Conservation (phyloP, 106 monocot genomes). For the Iris macrosiphon region DNA sequence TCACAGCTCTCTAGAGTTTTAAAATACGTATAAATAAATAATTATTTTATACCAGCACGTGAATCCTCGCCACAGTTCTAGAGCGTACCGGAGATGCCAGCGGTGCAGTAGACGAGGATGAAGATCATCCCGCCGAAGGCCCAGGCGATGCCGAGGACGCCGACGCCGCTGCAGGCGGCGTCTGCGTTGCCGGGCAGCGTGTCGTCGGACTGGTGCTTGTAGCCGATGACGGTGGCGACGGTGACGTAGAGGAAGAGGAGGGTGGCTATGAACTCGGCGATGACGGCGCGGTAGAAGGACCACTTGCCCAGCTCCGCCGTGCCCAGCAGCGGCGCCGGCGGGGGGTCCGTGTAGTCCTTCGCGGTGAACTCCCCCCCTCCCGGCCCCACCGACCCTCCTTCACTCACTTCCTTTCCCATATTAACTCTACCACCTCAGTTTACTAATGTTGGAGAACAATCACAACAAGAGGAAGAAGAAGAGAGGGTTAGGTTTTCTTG, state of each 20-base stretch:
- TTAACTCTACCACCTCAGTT: not conserved
- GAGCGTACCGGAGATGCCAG: conserved; percentile 69
- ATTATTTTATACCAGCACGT: too few relatives aligned
- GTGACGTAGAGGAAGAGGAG: conserved; percentile 38
- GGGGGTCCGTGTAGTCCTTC: conserved; percentile 44
- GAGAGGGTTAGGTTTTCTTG: too few relatives aligned
- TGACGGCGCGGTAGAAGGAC: conserved; percentile 30
- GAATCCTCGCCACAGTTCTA: too few relatives aligned
- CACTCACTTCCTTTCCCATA: conserved; percentile 24
- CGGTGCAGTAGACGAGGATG: conserved; percentile 93
- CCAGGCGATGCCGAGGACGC: conserved; percentile 83
- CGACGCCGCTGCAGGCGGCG: conserved; percentile 52
- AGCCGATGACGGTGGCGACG: conserved; percentile 28
- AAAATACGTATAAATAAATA: too few relatives aligned
- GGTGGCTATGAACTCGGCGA: conserved; percentile 37
- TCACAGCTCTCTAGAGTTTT: too few relatives aligned
- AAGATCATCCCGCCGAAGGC: conserved; percentile 95
- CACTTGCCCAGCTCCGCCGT: conserved; percentile 18
- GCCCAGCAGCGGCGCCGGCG: conserved; percentile 26
- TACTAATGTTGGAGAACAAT: too few relatives aligned
- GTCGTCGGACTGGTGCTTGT: conserved; percentile 24
- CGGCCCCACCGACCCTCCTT: not conserved
- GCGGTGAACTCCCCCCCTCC: conserved; percentile 13
- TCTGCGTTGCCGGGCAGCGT: conserved; percentile 10
- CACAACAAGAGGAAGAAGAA: too few relatives aligned